phyloP scores from a whole-genome alignment of 164 flowering plant species.

The Magnolia changhungtana region DNA sequence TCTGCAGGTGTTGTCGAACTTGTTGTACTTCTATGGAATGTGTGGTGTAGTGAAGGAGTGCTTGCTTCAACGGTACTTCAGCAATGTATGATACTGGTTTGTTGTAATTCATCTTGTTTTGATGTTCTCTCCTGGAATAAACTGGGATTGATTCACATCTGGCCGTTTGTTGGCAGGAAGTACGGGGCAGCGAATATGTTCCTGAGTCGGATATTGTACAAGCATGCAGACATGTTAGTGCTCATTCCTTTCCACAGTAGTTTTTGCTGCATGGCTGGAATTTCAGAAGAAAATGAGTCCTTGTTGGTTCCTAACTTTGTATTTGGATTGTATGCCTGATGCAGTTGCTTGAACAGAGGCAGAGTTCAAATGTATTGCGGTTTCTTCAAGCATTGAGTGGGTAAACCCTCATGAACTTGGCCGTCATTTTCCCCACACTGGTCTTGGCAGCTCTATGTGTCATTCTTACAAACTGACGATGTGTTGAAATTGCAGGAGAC shows the following conservation, averaged over 20 bases:
- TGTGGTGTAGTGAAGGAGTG: constrained; percentile 73
- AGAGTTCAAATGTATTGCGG: constrained; percentile 65
- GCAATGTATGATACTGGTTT: constrained; percentile 51
- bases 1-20: constrained; percentile 72
- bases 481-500: constrained; percentile 51
- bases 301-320: neutral
- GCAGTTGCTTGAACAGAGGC: constrained; percentile 80
- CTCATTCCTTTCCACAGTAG: neutral
- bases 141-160: neutral
- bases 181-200: constrained; percentile 55
- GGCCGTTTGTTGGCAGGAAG: constrained; percentile 49
- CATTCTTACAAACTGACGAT: neutral
- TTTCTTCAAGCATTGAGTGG: constrained; percentile 80
- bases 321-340: constrained; percentile 7
- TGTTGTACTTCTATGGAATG: constrained; percentile 86
- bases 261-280: neutral
- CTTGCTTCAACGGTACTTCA: constrained; percentile 77
- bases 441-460: neutral
- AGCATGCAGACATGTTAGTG: constrained; percentile 81
- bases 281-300: neutral
- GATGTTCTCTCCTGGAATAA: neutral
- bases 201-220: constrained; percentile 79
- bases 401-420: constrained; percentile 27
- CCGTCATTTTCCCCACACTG: neutral
- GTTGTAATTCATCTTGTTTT: neutral